Conservation (phyloP, 2,329 filamentous ascomycete genomes). For the Penicillium sp. region DNA sequence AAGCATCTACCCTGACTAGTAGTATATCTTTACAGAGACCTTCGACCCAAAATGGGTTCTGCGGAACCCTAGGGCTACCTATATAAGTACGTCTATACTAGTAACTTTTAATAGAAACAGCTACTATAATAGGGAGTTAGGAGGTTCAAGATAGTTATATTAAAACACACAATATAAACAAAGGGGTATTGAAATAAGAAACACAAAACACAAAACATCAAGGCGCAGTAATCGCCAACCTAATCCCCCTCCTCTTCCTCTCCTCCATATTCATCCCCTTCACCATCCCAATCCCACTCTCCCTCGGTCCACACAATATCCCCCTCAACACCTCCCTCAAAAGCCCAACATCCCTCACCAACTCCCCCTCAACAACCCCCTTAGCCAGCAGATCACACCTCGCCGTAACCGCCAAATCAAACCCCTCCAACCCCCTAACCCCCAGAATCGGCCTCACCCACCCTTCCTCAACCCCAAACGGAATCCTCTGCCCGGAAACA, state of each 20-base stretch:
- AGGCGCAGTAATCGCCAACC: slow-evolving; percentile 34
- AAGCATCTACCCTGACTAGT: too few species aligned
- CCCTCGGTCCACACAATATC: slow-evolving; percentile 26
- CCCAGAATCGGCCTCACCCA: slow-evolving; percentile 34
- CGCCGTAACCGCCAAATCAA: slow-evolving; percentile 38
- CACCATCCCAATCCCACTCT: neutral
- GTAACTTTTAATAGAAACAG: too few species aligned
- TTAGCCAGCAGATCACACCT: slow-evolving; percentile 33
- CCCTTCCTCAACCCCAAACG: slow-evolving; percentile 26
- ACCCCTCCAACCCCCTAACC: slow-evolving; percentile 30
- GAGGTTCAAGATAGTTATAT: too few species aligned
- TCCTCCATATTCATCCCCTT: neutral
- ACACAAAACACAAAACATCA: slow-evolving; percentile 8
- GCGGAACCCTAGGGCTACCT: too few species aligned
- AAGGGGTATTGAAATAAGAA: neutral
- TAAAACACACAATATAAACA: too few species aligned
- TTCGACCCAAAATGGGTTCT: too few species aligned
- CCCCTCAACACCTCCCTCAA: slow-evolving; percentile 29
- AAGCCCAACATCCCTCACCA: slow-evolving; percentile 28
- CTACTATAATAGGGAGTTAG: neutral
- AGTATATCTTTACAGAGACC: too few species aligned
- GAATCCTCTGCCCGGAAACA: slow-evolving; percentile 26
- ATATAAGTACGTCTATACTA: too few species aligned
- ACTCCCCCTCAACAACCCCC: slow-evolving; percentile 28
- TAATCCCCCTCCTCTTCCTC: slow-evolving; percentile 3